These are phyloP conservation scores for Meripilus lineatus DNA, from an alignment of 1,284 basidiomycete genomes.

Conservation along the genomic window DNA sequence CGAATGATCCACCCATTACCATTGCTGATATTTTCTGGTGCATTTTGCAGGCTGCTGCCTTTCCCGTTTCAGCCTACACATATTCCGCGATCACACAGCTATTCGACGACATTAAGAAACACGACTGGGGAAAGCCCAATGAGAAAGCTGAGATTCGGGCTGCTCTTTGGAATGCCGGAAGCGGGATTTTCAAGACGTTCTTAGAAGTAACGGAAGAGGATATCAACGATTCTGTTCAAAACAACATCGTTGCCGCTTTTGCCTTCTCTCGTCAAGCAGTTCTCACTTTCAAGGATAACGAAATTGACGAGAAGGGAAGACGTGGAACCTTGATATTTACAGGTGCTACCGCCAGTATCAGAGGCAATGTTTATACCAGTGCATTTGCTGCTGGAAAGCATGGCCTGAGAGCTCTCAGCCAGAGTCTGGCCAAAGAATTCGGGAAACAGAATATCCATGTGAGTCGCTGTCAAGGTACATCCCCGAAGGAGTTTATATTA, in stretches of 20 bases:
- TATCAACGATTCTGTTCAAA: slow-evolving; percentile 39
- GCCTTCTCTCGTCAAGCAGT: slow-evolving; percentile 66
- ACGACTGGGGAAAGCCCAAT: slow-evolving; percentile 37
- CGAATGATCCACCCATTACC: no score
- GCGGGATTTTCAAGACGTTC: slow-evolving; percentile 62
- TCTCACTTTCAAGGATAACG: slow-evolving; percentile 56
- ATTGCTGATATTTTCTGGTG: no score
- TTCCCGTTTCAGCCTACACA: slow-evolving; percentile 55
- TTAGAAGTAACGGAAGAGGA: slow-evolving; percentile 61
- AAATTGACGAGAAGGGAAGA: slow-evolving; percentile 39
- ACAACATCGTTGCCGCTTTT: slow-evolving; percentile 59
- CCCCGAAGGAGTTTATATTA: not conserved
- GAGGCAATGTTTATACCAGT: slow-evolving; percentile 63
- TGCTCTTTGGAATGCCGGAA: slow-evolving; percentile 63
- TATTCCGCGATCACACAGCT: slow-evolving; percentile 45
- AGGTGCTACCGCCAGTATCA: slow-evolving; percentile 64
- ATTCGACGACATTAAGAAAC: slow-evolving; percentile 49
- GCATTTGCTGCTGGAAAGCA: slow-evolving; percentile 69
- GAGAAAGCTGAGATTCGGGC: slow-evolving; percentile 48
- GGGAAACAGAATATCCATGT: slow-evolving; percentile 73
- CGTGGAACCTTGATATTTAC: slow-evolving; percentile 74
- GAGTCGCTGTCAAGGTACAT: not conserved
- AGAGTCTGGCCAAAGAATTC: slow-evolving; percentile 78
- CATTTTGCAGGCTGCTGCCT: slow-evolving; percentile 48
- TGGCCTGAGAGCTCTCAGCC: slow-evolving; percentile 60